Conservation (phyloP, 805 yeast species). For the Wickerhamomyces rabaulensis region DNA sequence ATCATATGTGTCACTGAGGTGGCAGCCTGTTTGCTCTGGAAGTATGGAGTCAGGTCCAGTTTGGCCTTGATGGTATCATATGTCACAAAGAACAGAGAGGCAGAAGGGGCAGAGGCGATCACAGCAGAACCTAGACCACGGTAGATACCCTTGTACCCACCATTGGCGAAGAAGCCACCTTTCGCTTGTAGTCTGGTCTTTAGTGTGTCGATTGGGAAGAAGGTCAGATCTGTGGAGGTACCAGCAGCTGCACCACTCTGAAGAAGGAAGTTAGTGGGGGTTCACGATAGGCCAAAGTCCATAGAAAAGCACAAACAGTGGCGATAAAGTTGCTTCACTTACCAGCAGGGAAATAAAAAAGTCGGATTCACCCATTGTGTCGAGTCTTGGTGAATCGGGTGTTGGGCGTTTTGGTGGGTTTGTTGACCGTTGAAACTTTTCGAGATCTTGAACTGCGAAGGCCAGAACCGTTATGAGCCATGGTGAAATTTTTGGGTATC, state of each 20-base stretch:
- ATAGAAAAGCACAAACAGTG: not conserved
- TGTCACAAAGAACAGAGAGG: slow-evolving; percentile 72
- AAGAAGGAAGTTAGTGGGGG: not conserved
- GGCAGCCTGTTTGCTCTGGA: slow-evolving; percentile 23
- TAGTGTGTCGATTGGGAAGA: slow-evolving; percentile 93
- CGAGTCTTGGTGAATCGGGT: not conserved
- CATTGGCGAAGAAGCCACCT: slow-evolving; percentile 90
- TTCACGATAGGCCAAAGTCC: not conserved
- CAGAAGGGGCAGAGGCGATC: slow-evolving; percentile 91
- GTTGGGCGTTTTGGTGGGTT: not conserved
- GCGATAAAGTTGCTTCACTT: slow-evolving; percentile 2
- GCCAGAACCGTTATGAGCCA: not conserved
- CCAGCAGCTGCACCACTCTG: slow-evolving; percentile 94
- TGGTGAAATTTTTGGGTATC: not conserved
- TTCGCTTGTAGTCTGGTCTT: slow-evolving; percentile 93
- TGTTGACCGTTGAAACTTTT: not conserved
- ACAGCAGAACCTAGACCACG: slow-evolving; percentile 91
- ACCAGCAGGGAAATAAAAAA: slow-evolving; percentile 21
- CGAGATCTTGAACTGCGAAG: not conserved
- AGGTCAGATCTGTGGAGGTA: slow-evolving; percentile 87
- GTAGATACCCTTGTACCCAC: slow-evolving; percentile 90
- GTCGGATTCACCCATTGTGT: slow-evolving; percentile 11
- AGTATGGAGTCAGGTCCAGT: slow-evolving; percentile 28
- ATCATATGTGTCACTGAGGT: slow-evolving; percentile 67
- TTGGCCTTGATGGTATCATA: slow-evolving; percentile 68